Evolutionary conservation across 2,329 filamentous ascomycete species (phyloP).

Genomic region (Biscogniauxia sp.): DNA sequence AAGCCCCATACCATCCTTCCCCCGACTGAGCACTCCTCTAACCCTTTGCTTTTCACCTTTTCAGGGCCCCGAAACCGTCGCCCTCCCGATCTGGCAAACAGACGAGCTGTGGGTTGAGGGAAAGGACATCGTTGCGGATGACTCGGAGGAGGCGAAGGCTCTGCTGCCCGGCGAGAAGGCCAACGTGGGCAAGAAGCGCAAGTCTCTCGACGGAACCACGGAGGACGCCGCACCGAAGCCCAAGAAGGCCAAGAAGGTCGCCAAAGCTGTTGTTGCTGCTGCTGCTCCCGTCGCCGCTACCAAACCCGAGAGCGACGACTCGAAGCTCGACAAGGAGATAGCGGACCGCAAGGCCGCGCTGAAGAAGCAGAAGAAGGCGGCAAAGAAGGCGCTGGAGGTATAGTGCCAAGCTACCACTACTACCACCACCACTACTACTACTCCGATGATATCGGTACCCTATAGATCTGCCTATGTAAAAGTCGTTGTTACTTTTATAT

Average conservation of each 20-base stretch:
- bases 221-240: slow-evolving; percentile 33
- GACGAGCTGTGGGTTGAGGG: slow-evolving; percentile 82
- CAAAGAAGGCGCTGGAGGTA: slow-evolving; percentile 50
- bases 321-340: slow-evolving; percentile 57
- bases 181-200: slow-evolving; percentile 65
- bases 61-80: slow-evolving; percentile 84
- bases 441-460: no score
- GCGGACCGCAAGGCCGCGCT: slow-evolving; percentile 56
- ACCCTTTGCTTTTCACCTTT: slow-evolving; percentile 57
- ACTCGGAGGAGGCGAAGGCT: slow-evolving; percentile 47
- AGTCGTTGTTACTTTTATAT: no score
- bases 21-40: slow-evolving; percentile 3
- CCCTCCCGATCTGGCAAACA: slow-evolving; percentile 91
- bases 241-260: slow-evolving; percentile 44
- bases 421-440: no score
- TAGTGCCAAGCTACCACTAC: slow-evolving; percentile 22
- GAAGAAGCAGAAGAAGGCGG: slow-evolving; percentile 58
- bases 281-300: slow-evolving; percentile 25
- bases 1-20: neutral
- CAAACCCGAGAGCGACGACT: slow-evolving; percentile 46
- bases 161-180: slow-evolving; percentile 45
- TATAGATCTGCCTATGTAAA: no score
- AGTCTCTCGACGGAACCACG: slow-evolving; percentile 40
- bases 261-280: no score
- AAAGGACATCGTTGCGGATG: slow-evolving; percentile 65